Base-by-base conservation (phyloP, 164 flowering plant genomes). In the Vitis labrusca region DNA sequence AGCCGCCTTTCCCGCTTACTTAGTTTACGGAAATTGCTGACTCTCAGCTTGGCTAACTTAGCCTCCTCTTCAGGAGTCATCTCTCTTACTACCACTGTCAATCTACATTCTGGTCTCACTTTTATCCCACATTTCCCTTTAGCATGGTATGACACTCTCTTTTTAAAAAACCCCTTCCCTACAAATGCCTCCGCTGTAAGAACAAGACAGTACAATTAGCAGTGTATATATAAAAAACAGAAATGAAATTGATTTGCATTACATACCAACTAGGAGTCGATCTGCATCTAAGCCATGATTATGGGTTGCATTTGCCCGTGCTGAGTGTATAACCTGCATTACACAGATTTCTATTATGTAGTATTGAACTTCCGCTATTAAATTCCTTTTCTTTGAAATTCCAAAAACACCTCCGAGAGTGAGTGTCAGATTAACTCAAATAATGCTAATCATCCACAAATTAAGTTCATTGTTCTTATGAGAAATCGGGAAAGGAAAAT, bases 301-400 rank as follows among this genome's bases (percentile, higher is more conserved):
- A 67, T 95, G 99, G 10, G 91, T 82, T 64, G 99, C 99, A 87
- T 95, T 95, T 74, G 98, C 97, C 65, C 97, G 84, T 50, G 98
- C 99, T 12, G 98, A 93, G 79, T 91, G 88, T 76, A 95, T 90
- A 73, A 93, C 99, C 98, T 95, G 84, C 78, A 79, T 19, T 14
- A 5, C 2, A 52, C 16, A 63, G n/a, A 51, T 8, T 50, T 55
- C 10, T 12, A 55, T 49, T 9, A 30, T 12, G 23, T 47, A 29
- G 44, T 2, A 8, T 19, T 64, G 48, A 55, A 10, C 53, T 52
- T 53, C 65, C 1, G 9, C 15, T 23, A 8, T 16, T 3, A 50
- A 12, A 23, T 9, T 50, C 50, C 17, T 67, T 56, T 56, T 1
- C 59, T 56, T 13, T 0, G n/a, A 56, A 10, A 8, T 17, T 11